phyloP scores from a whole-genome alignment of 768 basidiomycete species.

The button mushroom (Agaricus bisporus) region DNA sequence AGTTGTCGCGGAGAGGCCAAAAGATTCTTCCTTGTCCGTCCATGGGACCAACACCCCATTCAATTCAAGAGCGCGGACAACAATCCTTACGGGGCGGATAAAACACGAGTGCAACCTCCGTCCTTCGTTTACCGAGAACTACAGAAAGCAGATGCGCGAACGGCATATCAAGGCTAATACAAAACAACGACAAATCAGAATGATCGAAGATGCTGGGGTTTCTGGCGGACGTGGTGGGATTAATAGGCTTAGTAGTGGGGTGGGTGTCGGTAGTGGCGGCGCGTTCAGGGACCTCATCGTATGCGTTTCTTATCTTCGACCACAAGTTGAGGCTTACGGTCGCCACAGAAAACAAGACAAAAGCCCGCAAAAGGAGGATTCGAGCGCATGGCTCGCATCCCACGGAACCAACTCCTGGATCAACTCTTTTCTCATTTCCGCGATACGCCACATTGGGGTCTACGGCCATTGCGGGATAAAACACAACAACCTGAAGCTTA shows the following conservation, averaged over 20 bases:
- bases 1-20: constrained; percentile 78
- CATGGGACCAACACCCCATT: constrained; percentile 25
- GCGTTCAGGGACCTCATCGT: constrained; percentile 67
- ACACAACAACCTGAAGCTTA: constrained; percentile 86
- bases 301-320: constrained; percentile 22
- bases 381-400: constrained; percentile 90
- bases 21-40: constrained; percentile 40
- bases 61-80: constrained; percentile 64
- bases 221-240: constrained; percentile 67
- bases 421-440: constrained; percentile 74
- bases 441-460: constrained; percentile 76
- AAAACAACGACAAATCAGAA: constrained; percentile 57
- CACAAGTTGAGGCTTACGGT: constrained; percentile 9
- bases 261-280: constrained; percentile 47
- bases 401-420: constrained; percentile 83
- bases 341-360: constrained; percentile 53
- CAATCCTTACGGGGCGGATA: constrained; percentile 72
- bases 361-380: constrained; percentile 70
- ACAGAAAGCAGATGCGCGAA: constrained; percentile 68
- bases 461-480: constrained; percentile 68
- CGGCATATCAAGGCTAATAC: constrained; percentile 62
- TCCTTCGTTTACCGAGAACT: constrained; percentile 60
- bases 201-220: constrained; percentile 68
- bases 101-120: constrained; percentile 77
- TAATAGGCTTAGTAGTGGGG: constrained; percentile 75